Evolutionary conservation across 495 filamentous ascomycete species (phyloP).

Genomic region (Podospora pseudocomata): DNA sequence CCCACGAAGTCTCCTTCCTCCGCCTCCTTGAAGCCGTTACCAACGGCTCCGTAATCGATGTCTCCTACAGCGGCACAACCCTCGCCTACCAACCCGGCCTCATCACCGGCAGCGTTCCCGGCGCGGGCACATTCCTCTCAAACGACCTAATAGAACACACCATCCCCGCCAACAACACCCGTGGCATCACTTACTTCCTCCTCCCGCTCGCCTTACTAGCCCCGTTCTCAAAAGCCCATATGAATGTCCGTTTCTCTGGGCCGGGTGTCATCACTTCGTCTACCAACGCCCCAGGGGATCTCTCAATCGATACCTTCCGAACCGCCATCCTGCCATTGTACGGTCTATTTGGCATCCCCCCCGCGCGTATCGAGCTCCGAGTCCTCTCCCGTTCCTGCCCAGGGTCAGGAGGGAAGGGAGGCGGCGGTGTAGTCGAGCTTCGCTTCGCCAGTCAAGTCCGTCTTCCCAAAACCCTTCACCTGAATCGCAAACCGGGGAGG

Average conservation of each 20-base stretch:
- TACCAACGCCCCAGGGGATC: conserved; percentile 67
- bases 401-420: conserved; percentile 67
- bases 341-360: conserved; percentile 78
- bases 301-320: conserved; percentile 87
- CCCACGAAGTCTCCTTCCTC: conserved; percentile 92
- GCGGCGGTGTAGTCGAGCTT: conserved; percentile 88
- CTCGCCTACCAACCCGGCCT: conserved; percentile 88
- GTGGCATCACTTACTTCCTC: conserved; percentile 90
- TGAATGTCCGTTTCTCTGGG: conserved; percentile 85
- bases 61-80: conserved; percentile 91
- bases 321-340: conserved; percentile 89
- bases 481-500: conserved; percentile 71
- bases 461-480: conserved; percentile 89
- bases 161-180: conserved; percentile 65
- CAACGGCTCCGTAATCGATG: conserved; percentile 91
- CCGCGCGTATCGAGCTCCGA: conserved; percentile 79
- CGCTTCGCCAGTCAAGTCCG: conserved; percentile 88
- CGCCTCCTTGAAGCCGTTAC: conserved; percentile 91
- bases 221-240: conserved; percentile 82
- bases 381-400: conserved; percentile 75
- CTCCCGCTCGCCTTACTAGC: conserved; percentile 85
- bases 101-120: conserved; percentile 73
- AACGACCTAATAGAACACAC: conserved; percentile 75
- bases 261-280: conserved; percentile 90
- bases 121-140: conserved; percentile 55